Conservation (phyloP, 177 flowering plant species). For the Telopea speciosissima region DNA sequence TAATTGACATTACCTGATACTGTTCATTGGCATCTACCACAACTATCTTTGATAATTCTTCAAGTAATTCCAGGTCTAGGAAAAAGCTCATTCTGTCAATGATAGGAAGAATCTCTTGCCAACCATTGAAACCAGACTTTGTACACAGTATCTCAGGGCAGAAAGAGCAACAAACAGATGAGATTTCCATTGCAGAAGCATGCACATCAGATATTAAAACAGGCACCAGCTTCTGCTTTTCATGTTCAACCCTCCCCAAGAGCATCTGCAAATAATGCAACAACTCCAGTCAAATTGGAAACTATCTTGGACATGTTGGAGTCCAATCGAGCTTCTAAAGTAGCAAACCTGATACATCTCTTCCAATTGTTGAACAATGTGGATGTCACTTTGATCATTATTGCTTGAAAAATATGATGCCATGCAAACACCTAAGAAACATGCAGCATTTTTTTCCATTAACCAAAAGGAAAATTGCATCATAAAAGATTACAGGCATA, state of each 20-base stretch:
- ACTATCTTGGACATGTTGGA: background rate
- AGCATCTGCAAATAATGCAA: constrained; percentile 44
- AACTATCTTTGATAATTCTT: constrained; percentile 33
- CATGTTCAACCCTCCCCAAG: constrained; percentile 40
- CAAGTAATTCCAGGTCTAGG: constrained; percentile 54
- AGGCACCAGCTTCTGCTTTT: constrained; percentile 35
- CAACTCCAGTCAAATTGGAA: background rate
- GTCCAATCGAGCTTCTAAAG: background rate
- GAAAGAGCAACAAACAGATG: constrained; percentile 49
- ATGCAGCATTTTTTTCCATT: background rate
- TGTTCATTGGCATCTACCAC: constrained; percentile 31
- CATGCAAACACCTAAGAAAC: constrained; percentile 55
- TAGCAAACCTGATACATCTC: constrained; percentile 58
- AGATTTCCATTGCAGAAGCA: constrained; percentile 10
- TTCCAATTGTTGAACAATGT: constrained; percentile 38
- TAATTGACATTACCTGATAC: constrained; percentile 28
- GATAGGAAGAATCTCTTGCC: constrained; percentile 50
- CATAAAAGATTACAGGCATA: background rate
- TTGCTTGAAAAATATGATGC: constrained; percentile 37
- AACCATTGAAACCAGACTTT: constrained; percentile 32
- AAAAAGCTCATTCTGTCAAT: constrained; percentile 47
- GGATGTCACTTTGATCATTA: constrained; percentile 29
- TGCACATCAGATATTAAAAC: constrained; percentile 11
- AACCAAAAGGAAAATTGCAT: background rate
- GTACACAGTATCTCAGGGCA: constrained; percentile 32